phyloP scores from a whole-genome alignment of 495 filamentous ascomycete species.

The Cryomyces minteri region DNA sequence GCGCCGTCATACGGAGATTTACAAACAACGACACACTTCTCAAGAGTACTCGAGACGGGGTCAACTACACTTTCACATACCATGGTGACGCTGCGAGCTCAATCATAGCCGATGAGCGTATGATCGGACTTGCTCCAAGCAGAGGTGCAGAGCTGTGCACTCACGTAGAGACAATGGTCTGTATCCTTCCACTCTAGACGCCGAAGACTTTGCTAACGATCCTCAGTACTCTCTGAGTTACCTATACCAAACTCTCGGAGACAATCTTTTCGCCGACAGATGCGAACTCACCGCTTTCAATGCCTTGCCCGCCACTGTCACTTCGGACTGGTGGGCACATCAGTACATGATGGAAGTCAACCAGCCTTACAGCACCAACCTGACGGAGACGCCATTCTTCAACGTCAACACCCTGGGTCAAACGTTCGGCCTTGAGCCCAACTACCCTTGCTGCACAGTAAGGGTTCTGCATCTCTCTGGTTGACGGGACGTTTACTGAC shows the following conservation, averaged over 20 bases:
- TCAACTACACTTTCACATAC: conserved; percentile 30
- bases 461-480: no score
- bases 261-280: conserved; percentile 34
- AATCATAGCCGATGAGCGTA: conserved; percentile 16
- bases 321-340: conserved; percentile 40
- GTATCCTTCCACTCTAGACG: no score
- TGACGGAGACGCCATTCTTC: conserved; percentile 28
- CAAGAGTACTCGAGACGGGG: conserved; percentile 21
- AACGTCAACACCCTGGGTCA: conserved; percentile 27
- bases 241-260: conserved; percentile 22
- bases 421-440: conserved; percentile 25
- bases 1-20: conserved; percentile 23
- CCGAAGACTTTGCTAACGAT: no score
- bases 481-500: no score
- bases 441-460: conserved; percentile 33
- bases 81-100: conserved; percentile 18
- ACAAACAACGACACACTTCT: conserved; percentile 23
- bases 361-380: conserved; percentile 29
- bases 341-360: conserved; percentile 42
- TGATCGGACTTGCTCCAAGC: conserved; percentile 11
- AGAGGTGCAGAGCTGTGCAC: conserved; percentile 10
- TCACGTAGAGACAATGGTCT: neutral
- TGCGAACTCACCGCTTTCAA: conserved; percentile 42
- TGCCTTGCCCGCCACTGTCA: conserved; percentile 33
- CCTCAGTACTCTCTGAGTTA: conserved; percentile 12